Evolutionary conservation across 2,329 filamentous ascomycete species (phyloP), one percentile per base, ranked within the genome.

Genomic region (Aspergillus sp.): DNA sequence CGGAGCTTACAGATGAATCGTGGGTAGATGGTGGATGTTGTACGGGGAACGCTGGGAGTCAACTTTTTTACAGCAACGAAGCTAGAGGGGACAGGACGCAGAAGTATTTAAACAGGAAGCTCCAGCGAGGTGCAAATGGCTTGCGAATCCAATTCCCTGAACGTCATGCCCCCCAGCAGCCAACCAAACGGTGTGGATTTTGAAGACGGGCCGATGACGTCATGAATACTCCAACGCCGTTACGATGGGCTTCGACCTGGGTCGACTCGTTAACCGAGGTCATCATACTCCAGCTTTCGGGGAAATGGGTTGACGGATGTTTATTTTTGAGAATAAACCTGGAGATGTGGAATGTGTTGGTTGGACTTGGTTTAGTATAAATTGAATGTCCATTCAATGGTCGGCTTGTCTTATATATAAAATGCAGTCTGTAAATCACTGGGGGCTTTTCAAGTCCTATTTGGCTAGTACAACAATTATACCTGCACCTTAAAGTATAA

Each of bases 201-300:
- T 12, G 51, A 20, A 34, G 46, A 22, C 34, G 17, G n/a, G 13
- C 15, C 11, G 30, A 46, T 60, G 58, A 60, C 58, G 58, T 60
- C 58, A 60, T 60, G 17, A 45, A 57, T 54, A 51, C 58, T 54
- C 40, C 40, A 45, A 24, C 33, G 33, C n/a, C 39, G 30, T 45
- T 41, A 42, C 39, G 34, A 44, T 22, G 27, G 8, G 49, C 22
- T 51, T 51, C n/a, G 33, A 17, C 33, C 39, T 30, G 27, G 27
- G 9, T 30, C 19, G 19, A 39, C 20, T 33, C 15, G 17, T n/a
- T 33, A 41, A 24, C 27, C 49, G 24, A 51, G 47, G 47, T 50
- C 40, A 50, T 24, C n/a, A 50, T 34, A 45, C 40, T 33, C 17
- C 15, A 13, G 8, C 15, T 11, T 24, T 45, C 51, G 51, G 51